A percentile compares a stretch with the other conserved stretches of the same genome.
Evolutionary conservation across 306 rosid species (phyloP).

Genomic region (Mimosa pudica): DNA sequence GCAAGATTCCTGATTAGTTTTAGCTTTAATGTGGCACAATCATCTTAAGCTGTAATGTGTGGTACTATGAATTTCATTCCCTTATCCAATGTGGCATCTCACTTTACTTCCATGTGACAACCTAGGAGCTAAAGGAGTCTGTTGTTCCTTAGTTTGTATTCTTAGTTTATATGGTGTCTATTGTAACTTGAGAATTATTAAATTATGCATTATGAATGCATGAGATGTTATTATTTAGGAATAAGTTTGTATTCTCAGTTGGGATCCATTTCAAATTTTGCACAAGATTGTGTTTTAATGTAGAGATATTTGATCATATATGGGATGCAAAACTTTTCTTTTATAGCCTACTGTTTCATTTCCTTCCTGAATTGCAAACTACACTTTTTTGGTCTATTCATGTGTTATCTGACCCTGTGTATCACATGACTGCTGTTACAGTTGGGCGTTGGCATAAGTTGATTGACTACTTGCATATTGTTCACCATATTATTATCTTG

Average conservation of each 20-base stretch:
- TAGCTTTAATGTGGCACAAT: not conserved
- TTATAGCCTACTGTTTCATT: slow-evolving; percentile 2
- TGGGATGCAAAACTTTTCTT: not conserved
- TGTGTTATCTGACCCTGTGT: not conserved
- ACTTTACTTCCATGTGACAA: not conserved
- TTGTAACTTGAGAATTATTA: slow-evolving; percentile 2
- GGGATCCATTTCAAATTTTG: slow-evolving; percentile 14
- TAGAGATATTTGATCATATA: not conserved
- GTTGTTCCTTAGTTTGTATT: slow-evolving; percentile 10
- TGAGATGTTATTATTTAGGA: slow-evolving; percentile 7
- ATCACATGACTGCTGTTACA: slow-evolving; percentile 26
- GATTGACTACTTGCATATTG: slow-evolving; percentile 7
- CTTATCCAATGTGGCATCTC: not conserved
- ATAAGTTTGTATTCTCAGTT: not conserved
- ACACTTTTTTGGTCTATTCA: slow-evolving; percentile 1
- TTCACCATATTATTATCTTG: slow-evolving; percentile 26
- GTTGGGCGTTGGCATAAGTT: slow-evolving; percentile 24
- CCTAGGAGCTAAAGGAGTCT: slow-evolving; percentile 14
- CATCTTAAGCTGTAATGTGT: not conserved
- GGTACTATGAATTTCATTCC: not conserved
- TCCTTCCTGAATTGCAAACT: not conserved
- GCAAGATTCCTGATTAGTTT: not conserved
- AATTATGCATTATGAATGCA: slow-evolving; percentile 16
- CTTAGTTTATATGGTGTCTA: not conserved
- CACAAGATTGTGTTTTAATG: not conserved